These are phyloP conservation scores for Fomitopsis serialis DNA, from an alignment of 768 basidiomycete genomes.

Conservation along the genomic window DNA sequence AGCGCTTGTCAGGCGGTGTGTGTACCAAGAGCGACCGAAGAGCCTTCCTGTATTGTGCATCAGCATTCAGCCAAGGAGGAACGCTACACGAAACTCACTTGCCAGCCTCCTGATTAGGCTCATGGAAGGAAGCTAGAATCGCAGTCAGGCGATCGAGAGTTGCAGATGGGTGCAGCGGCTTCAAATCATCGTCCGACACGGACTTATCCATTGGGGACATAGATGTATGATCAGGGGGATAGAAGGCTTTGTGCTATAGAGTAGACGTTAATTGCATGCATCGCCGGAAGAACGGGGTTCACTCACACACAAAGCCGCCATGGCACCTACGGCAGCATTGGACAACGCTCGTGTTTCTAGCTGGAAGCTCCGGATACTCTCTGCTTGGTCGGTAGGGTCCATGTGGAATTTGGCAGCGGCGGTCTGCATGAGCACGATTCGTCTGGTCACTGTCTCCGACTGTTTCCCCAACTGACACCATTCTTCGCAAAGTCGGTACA, in stretches of 20 bases:
- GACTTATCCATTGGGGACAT: constrained; percentile 60
- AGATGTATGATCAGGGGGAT: constrained; percentile 52
- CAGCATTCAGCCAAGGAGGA: constrained; percentile 5
- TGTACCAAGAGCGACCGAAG: constrained; percentile 62
- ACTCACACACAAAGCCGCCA: constrained; percentile 86
- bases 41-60: constrained; percentile 53
- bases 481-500: constrained; percentile 86
- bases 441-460: constrained; percentile 64
- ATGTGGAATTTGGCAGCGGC: constrained; percentile 49
- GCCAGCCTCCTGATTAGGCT: constrained; percentile 45
- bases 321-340: constrained; percentile 77
- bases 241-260: constrained; percentile 74
- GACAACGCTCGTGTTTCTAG: constrained; percentile 71
- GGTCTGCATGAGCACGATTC: constrained; percentile 66
- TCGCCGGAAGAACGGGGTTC: neutral
- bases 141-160: constrained; percentile 65
- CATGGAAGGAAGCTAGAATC: constrained; percentile 58
- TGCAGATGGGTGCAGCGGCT: constrained; percentile 45
- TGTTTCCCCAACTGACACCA: constrained; percentile 88
- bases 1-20: constrained; percentile 44
- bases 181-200: constrained; percentile 39
- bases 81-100: constrained; percentile 45
- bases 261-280: constrained; percentile 1
- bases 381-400: constrained; percentile 46
- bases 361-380: constrained; percentile 49